These are phyloP conservation scores for Penicillium coffeae DNA, from an alignment of 495 filamentous ascomycete genomes.

Conservation along the genomic window DNA sequence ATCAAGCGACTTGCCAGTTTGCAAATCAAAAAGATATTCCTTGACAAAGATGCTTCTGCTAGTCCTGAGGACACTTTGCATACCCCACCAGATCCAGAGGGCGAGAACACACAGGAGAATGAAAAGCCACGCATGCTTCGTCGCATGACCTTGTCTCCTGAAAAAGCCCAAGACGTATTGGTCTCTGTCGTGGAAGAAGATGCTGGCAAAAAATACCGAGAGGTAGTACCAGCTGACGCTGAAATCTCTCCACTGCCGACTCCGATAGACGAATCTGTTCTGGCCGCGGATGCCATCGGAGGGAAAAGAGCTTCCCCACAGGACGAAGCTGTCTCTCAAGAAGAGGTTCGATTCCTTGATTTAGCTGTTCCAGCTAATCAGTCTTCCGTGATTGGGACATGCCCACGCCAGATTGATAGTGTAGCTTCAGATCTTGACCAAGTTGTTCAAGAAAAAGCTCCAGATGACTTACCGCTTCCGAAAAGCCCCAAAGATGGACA, in stretches of 20 bases:
- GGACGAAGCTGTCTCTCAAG: slow-evolving; percentile 27
- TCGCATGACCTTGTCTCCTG: slow-evolving; percentile 58
- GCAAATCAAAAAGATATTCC: slow-evolving; percentile 92
- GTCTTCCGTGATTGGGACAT: background rate
- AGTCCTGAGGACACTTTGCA: slow-evolving; percentile 43
- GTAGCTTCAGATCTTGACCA: background rate
- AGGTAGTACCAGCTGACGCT: slow-evolving; percentile 12
- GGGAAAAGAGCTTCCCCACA: slow-evolving; percentile 20
- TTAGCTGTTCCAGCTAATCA: slow-evolving; percentile 55
- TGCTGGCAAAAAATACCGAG: slow-evolving; percentile 36
- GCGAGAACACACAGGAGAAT: slow-evolving; percentile 40
- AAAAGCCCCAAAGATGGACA: background rate
- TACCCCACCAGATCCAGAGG: slow-evolving; percentile 56
- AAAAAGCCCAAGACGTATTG: slow-evolving; percentile 65
- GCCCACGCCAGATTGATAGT: background rate
- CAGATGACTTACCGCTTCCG: background rate
- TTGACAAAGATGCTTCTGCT: slow-evolving; percentile 74
- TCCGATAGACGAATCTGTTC: slow-evolving; percentile 8
- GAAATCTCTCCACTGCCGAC: slow-evolving; percentile 11
- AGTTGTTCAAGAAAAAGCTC: background rate
- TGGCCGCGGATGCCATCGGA: slow-evolving; percentile 13
- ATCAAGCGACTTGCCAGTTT: slow-evolving; percentile 86
- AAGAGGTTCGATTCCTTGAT: slow-evolving; percentile 67
- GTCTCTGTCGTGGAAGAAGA: slow-evolving; percentile 69
- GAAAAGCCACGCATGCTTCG: slow-evolving; percentile 34